Evolutionary conservation across 257 asterid genomes (phyloP).

Genomic region (Solanum megistacrolobum): DNA sequence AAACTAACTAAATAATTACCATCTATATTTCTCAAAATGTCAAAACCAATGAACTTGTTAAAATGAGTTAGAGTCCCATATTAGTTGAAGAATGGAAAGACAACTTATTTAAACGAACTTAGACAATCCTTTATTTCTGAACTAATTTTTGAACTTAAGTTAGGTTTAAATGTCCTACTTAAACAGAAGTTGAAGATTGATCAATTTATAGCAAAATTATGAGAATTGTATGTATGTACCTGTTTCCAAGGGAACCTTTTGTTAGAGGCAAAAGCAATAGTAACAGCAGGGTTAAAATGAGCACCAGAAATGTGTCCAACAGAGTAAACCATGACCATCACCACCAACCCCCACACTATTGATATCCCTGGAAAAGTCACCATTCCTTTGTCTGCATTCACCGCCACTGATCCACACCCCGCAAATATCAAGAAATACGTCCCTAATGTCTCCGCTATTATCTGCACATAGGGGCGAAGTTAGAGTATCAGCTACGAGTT

Average conservation of each 20-base stretch:
- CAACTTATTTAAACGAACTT: not conserved
- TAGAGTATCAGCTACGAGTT: not conserved
- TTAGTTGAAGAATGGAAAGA: not conserved
- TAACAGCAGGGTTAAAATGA: conserved; percentile 87
- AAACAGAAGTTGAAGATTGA: accelerated
- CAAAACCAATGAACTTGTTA: not conserved
- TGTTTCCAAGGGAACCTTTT: conserved; percentile 79
- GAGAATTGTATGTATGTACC: not conserved
- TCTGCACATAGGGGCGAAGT: conserved; percentile 8
- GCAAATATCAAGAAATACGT: conserved; percentile 76
- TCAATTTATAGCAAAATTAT: not conserved
- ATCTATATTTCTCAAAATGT: not conserved
- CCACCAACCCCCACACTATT: conserved; percentile 71
- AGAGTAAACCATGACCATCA: conserved; percentile 79
- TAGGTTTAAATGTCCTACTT: accelerated
- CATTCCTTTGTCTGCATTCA: conserved; percentile 49
- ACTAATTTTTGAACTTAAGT: not conserved
- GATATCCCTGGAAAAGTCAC: conserved; percentile 69
- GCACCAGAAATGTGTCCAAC: conserved; percentile 92
- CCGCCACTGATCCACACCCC: conserved; percentile 63
- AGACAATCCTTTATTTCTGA: accelerated
- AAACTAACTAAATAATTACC: not conserved
- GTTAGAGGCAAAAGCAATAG: conserved; percentile 72
- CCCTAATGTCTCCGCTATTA: conserved; percentile 72
- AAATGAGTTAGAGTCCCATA: not conserved